Percentiles rank a stretch among this genome's conserved stretches.
Conservation (phyloP, 1,284 basidiomycete genomes). For the Heterobasidion irregulare region DNA sequence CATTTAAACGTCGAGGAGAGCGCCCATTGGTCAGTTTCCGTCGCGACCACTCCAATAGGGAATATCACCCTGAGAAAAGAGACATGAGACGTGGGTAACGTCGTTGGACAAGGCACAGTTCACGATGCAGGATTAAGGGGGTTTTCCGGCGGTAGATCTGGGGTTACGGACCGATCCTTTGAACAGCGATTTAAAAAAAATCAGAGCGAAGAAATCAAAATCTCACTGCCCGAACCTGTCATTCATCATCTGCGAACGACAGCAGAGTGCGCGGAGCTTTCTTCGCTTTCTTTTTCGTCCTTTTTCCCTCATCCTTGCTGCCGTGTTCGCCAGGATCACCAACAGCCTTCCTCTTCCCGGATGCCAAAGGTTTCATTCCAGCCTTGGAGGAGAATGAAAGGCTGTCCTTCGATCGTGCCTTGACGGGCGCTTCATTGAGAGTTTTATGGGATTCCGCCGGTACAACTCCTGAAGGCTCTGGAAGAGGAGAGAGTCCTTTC, state of each 20-base stretch:
- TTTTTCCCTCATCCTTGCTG: conserved; percentile 10
- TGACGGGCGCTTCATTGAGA: not conserved
- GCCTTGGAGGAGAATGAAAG: conserved; percentile 36
- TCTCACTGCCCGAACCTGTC: not conserved
- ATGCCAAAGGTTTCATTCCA: conserved; percentile 15
- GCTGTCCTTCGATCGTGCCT: not conserved
- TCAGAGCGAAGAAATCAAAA: not conserved
- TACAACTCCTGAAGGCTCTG: not conserved
- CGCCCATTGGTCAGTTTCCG: too few species aligned
- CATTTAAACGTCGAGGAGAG: too few species aligned
- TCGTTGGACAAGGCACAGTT: too few species aligned
- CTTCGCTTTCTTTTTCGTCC: conserved; percentile 25
- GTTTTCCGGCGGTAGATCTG: too few species aligned
- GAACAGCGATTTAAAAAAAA: too few species aligned
- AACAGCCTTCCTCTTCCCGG: conserved; percentile 32
- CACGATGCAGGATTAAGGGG: too few species aligned
- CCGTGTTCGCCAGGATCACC: conserved; percentile 22
- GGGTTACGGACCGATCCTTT: too few species aligned
- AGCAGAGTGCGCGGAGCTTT: conserved; percentile 43
- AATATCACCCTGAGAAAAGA: too few species aligned
- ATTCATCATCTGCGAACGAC: conserved; percentile 50
- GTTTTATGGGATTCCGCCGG: not conserved
- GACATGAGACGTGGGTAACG: too few species aligned
- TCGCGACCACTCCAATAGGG: too few species aligned
- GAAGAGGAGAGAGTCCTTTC: conserved; percentile 7